Base-by-base conservation (phyloP, 805 yeast species). In the Priceomyces carsonii region DNA sequence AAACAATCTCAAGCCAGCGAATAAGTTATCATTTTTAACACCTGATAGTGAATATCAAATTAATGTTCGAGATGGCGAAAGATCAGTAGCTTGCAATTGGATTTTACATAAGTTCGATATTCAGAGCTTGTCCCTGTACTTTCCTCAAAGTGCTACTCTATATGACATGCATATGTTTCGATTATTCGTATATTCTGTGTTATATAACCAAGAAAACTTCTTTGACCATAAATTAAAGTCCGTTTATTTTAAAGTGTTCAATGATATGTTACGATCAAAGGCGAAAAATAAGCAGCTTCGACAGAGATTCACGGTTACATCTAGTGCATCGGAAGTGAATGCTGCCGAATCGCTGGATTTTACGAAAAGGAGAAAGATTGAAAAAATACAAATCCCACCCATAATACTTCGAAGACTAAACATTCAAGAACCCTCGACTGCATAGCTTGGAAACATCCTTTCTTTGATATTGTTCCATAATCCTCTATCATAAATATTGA, bases 401-500 rank as follows among this genome's bases (percentile, higher is more conserved):
- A 29, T 50, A 16, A 35, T 47, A 5, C 38, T 38, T 29, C 42
- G 43, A 36, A 39, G 55, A n/a, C 29, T 51, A 24, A 41, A 36
- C 14, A 22, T 35, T 23, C 26, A 35, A 17, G 13, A 18, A 32
- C 16, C 16, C 14, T 23, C 35, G 16, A 10, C 33, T 20, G 13
- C 26, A 26, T 15, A 20, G 12, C 26, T 17, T 3, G 36, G 36
- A 16, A 41, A 40, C 17, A 66, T 7, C 18, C 74, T 48, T 34
- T 66, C 62, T 23, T 39, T 50, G 8, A 71, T 33, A 42, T 77
- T 77, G 2, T 39, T 35, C 51, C 56, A 44, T 43, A 77, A 74
- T 3, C 82, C 82, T 6, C 41, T 45, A 40, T 77, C 82, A 47
- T 77, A 77, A 6, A 72, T 52, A 42, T 77, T 77, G 23, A 43